Conservation (phyloP, 169 alveolate species). For the Plasmodium fragile region DNA sequence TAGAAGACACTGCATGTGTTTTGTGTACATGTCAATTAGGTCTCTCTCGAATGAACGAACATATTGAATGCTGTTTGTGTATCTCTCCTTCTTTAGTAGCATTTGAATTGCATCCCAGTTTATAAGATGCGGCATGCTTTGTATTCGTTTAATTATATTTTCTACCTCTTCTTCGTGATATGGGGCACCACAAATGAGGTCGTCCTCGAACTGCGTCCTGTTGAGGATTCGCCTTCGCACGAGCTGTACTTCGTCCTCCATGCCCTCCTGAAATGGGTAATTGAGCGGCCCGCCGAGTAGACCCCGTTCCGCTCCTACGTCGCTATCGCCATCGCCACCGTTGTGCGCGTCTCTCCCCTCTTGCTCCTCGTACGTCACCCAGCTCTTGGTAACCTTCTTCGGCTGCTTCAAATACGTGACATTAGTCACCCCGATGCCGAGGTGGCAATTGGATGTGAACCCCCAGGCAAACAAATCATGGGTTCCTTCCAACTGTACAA, state of each 20-base stretch:
- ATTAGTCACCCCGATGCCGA: constrained; percentile 80
- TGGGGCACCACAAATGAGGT: constrained; percentile 12
- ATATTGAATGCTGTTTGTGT: constrained; percentile 76
- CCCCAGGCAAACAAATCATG: constrained; percentile 86
- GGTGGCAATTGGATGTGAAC: constrained; percentile 75
- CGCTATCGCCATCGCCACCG: not conserved
- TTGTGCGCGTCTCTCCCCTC: no score
- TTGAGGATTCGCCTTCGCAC: not conserved
- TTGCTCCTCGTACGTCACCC: constrained; percentile 39
- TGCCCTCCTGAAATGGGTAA: not conserved
- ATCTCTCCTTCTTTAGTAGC: constrained; percentile 81
- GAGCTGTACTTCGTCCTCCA: constrained; percentile 17
- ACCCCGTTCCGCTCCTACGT: not conserved
- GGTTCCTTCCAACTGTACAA: constrained; percentile 16
- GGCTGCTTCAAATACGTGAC: constrained; percentile 78
- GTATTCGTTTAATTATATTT: constrained; percentile 41
- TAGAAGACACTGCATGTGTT: constrained; percentile 79
- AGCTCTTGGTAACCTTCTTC: constrained; percentile 59
- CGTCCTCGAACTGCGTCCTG: constrained; percentile 20
- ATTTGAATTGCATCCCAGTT: constrained; percentile 82
- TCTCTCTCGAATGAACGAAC: constrained; percentile 81
- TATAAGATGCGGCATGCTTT: constrained; percentile 40
- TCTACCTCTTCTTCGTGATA: constrained; percentile 49
- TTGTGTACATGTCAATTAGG: constrained; percentile 76
- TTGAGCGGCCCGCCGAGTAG: not conserved